Evolutionary conservation across 2,329 filamentous ascomycete genomes (phyloP), one percentile per base, ranked within the genome.

Genomic region (Nothomitra cinnamomea): DNA sequence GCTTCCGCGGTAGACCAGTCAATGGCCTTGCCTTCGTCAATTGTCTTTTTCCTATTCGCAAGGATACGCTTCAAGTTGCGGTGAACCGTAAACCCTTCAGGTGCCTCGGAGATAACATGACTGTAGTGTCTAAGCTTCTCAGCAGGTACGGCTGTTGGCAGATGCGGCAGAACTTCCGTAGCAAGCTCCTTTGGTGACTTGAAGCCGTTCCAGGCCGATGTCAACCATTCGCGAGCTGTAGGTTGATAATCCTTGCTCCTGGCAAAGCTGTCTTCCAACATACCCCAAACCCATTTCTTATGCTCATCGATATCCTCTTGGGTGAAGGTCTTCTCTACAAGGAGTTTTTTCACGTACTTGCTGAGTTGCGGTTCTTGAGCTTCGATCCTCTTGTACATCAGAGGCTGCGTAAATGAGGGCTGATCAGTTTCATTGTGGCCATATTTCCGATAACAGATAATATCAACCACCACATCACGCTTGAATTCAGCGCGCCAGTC

Each of bases 371-470:
- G 80, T 59, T 83, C 78, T 68, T 96, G 87, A 56, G 83, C 77
- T 61, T 82, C 79, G 66, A 98, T 96, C 64, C 85, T 86, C 82
- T 96, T 95, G 80, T 98, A 98, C 92, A 98, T 98, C 61, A 95
- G 74, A 41, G 92, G 92, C 69, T 98, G 92, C n/a, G 92, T 98
- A 76, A 98, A 98, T 41, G 90, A 95, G 49, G 92, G 92, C 75
- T 98, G 92, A 67, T 98, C 92, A 10, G 92, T 98, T 75, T 98
- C 92, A 73, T 98, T 98, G 80, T 98, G 92, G 58, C 92, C 92
- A 69, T 95, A 82, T 75, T 96, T 98, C 65, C 92, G 85, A 78
- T 98, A 98, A 78, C 92, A 98, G 65, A 96, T 88, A 63, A 98
- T 80, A 69, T 98, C 92, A 64, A 98, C 87, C 61, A 98, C 89